Conservation (phyloP, 345 rosid genomes). For the Luvunga scandens region DNA sequence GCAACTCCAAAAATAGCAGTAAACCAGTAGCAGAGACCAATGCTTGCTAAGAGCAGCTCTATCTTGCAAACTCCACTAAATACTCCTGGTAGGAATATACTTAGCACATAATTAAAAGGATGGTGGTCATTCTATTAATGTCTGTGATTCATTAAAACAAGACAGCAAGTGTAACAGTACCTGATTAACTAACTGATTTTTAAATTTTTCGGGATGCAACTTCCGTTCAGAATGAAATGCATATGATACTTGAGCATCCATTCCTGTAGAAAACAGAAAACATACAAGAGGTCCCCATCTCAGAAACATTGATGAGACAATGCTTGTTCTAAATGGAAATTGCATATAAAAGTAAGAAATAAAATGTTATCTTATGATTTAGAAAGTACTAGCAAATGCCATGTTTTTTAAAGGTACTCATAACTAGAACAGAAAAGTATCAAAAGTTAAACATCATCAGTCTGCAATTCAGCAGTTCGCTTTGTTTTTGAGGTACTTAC, state of each 20-base stretch:
- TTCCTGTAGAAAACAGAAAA: slow-evolving; percentile 47
- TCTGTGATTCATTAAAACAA: not conserved
- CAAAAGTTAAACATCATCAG: not conserved
- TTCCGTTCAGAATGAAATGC: slow-evolving; percentile 84
- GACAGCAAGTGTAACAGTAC: slow-evolving; percentile 34
- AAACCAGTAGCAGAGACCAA: not conserved
- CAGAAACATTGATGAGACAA: not conserved
- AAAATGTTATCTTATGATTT: not conserved
- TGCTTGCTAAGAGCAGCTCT: not conserved
- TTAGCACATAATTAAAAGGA: not conserved
- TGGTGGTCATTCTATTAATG: not conserved
- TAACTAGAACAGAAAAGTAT: not conserved
- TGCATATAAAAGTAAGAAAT: not conserved
- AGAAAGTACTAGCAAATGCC: not conserved
- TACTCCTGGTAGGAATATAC: not conserved
- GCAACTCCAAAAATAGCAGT: not conserved
- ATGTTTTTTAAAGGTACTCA: not conserved
- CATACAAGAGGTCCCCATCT: not conserved
- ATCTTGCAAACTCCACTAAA: not conserved
- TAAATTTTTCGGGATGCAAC: slow-evolving; percentile 85
- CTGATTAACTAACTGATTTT: slow-evolving; percentile 92
- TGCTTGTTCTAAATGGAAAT: not conserved
- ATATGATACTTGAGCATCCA: slow-evolving; percentile 96
- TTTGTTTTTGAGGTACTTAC: slow-evolving; percentile 29
- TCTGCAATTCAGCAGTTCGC: not conserved